These are phyloP conservation scores for Eucalyptus tenuipes DNA, from an alignment of 345 rosid species.

Conservation along the genomic window DNA sequence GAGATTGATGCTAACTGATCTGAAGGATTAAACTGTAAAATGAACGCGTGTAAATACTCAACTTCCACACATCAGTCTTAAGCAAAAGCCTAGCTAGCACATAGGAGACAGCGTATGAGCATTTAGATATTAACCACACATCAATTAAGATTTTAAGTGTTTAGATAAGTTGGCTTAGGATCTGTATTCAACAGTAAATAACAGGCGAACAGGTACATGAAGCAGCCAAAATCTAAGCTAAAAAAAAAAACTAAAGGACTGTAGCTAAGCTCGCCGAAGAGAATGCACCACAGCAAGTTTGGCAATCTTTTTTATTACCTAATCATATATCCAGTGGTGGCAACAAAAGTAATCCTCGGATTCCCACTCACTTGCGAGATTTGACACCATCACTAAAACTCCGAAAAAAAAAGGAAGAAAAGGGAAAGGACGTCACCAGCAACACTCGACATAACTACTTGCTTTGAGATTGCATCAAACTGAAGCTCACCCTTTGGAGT, in stretches of 20 bases:
- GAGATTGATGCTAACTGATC: background rate
- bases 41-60: background rate
- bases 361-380: background rate
- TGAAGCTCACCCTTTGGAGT: conserved; percentile 60
- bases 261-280: background rate
- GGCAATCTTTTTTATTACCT: background rate
- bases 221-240: background rate
- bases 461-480: background rate
- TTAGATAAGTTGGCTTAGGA: background rate
- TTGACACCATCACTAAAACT: background rate
- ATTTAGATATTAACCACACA: background rate
- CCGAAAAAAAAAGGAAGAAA: background rate
- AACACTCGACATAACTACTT: background rate
- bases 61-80: background rate
- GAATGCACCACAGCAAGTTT: background rate
- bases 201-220: background rate
- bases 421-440: background rate
- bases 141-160: background rate
- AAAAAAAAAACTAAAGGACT: background rate
- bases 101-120: background rate
- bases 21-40: background rate
- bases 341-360: background rate
- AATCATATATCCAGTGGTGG: background rate
- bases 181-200: background rate
- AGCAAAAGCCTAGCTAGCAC: background rate